Evolutionary conservation across 345 rosid species (phyloP), one percentile per base, ranked within the genome.

Genomic region (Erucastrum elatum): DNA sequence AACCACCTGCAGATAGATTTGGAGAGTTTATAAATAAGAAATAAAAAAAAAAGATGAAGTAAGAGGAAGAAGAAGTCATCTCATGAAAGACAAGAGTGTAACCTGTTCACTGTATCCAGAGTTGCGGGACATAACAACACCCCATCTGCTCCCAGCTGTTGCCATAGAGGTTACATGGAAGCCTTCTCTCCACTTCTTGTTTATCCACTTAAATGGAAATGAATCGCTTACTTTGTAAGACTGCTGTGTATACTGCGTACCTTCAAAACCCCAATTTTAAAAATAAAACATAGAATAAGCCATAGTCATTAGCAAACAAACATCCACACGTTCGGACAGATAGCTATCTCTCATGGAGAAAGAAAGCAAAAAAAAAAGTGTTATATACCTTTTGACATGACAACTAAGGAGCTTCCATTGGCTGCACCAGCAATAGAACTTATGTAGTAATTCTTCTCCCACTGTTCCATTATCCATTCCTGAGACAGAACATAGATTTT

Each of bases 391-490:
- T 95, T 95, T 49, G 99, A 95, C 99, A 95, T 95, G 41, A 95
- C 98, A 26, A 95, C 97, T 76, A 95, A 86, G 30, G 99, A 91
- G 84, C 94, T 87, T 77, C 99, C 99, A 77, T 86, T 91, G 81
- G 55, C 84, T 65, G 98, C 88, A 74, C 98, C 99, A 82, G 99
- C 99, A 77, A 95, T 85, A 58, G 94, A 87, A 74, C 91, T 95
- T 70, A 95, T 95, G 83, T 95, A 95, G 81, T 85, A 95, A 77
- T 87, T 93, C 81, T 93, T 93, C 83, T 93, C 99, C 99, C 99
- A 95, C 64, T 93, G 94, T 75, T 91, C 99, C 99, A 95, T 95
- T 72, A 95, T 95, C 99, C 98, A 95, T 70, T 95, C 99, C 98
- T 95, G 85, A 81, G 53, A 37, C 27, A 41, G 58, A 63, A 70